Evolutionary conservation across 2,329 filamentous ascomycete genomes (phyloP).

Genomic region (Talaromyces sp.): DNA sequence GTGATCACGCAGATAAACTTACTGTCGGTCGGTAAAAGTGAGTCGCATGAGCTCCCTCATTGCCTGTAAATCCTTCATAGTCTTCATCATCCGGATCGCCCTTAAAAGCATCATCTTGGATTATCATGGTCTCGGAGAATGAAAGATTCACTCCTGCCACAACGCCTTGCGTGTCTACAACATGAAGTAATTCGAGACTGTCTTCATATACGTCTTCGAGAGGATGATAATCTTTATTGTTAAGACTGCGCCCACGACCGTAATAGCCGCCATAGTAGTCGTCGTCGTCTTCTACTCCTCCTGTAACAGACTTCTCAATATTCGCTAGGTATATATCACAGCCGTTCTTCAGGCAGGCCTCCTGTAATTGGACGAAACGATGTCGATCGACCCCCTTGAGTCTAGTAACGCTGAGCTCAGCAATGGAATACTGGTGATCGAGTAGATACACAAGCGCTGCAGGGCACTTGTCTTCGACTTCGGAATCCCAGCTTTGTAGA

Average conservation of each 20-base stretch:
- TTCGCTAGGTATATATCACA: constrained; percentile 27
- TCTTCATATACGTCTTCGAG: not conserved
- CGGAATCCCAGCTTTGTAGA: not conserved
- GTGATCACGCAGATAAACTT: constrained; percentile 1
- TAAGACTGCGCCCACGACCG: not conserved
- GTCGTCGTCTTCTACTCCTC: constrained; percentile 19
- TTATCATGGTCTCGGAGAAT: constrained; percentile 15
- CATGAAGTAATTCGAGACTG: constrained; percentile 1
- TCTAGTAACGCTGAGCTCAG: constrained; percentile 21
- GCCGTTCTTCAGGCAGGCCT: constrained; percentile 21
- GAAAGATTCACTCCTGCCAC: constrained; percentile 8
- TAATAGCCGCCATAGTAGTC: not conserved
- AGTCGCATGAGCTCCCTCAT: constrained; percentile 25
- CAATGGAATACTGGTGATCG: constrained; percentile 26
- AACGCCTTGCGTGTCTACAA: constrained; percentile 13
- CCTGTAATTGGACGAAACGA: constrained; percentile 18
- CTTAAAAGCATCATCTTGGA: constrained; percentile 19
- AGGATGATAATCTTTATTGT: constrained; percentile 9
- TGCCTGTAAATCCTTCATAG: constrained; percentile 26
- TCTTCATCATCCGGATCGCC: constrained; percentile 23
- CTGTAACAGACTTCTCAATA: constrained; percentile 22
- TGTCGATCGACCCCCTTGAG: constrained; percentile 26
- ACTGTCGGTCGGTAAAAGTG: constrained; percentile 27
- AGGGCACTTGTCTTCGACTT: constrained; percentile 11
- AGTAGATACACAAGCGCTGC: constrained; percentile 23